Base-by-base conservation (phyloP, 2,329 filamentous ascomycete species). In the Mycosphaerella sp. region DNA sequence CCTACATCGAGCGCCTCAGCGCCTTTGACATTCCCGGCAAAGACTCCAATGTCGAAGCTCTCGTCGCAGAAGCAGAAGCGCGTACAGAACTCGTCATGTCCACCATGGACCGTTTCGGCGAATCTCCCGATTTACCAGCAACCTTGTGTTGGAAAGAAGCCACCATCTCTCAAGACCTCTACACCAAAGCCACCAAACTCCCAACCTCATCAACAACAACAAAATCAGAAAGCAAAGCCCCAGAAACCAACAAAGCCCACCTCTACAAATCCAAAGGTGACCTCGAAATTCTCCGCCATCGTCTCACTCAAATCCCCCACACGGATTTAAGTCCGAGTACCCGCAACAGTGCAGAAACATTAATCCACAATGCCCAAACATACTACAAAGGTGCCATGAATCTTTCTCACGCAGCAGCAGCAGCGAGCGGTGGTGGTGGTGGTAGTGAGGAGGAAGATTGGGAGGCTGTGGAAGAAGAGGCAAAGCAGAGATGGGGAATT, bases 261-360 rank as follows among this genome's bases (percentile, higher is more conserved):
- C 76, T 82, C 23, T 79, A 82, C 63, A 63, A 80, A 17, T 71
- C 74, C 2, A 73, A 80, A 41, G 81, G 80, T 10, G 80, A 83
- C 59, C 71, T 73, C 12, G 81, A 83, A 56, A 70, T 83, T 58
- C 69, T 77, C 32, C 74, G 80, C 36, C 77, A 75, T 66, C 74
- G 76, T 39, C 66, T 83, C 29, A 77, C 78, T 5, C 62, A 58
- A 10, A 53, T 62, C 26, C 53, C 59, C 0, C 56, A 59, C n/a
- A 49, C 54, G 1, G 67, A 72, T 38, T 60, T 73, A 2, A 74
- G 77, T 1, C 73, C 76, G 47, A 62, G 67, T 4, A 61, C 73
- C 4, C 64, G 69, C 26, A 73, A 73, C 45, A 77, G 78, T 61
- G 70, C 68, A 3, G 60, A 68, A 5, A 77, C 73, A 2, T 67